phyloP scores from a whole-genome alignment of 2,329 filamentous ascomycete genomes.

The Aspergillus novoparasiticus region DNA sequence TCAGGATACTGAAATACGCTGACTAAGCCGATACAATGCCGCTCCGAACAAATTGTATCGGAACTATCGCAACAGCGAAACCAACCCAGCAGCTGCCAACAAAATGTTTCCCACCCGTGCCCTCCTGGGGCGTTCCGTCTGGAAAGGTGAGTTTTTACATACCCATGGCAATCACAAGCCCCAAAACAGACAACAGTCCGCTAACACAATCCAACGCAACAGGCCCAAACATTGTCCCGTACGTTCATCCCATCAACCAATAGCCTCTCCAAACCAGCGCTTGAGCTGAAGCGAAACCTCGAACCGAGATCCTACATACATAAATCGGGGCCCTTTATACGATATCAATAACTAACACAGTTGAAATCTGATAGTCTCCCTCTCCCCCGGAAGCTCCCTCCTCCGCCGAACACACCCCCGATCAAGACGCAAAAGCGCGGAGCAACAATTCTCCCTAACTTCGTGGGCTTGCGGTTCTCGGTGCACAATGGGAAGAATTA shows the following conservation, averaged over 20 bases:
- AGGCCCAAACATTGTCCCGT: slow-evolving; percentile 74
- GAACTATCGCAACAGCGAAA: slow-evolving; percentile 15
- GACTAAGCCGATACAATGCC: slow-evolving; percentile 7
- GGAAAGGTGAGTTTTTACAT: slow-evolving; percentile 68
- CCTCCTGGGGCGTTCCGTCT: slow-evolving; percentile 75
- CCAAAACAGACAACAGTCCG: background rate
- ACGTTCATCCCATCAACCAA: slow-evolving; percentile 41
- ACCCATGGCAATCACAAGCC: background rate
- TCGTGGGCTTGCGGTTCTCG: slow-evolving; percentile 86
- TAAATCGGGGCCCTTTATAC: background rate
- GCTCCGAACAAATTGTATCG: slow-evolving; percentile 9
- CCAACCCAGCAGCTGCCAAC: slow-evolving; percentile 23
- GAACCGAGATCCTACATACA: background rate
- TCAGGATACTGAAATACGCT: background rate
- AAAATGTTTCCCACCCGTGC: slow-evolving; percentile 70
- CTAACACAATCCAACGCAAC: slow-evolving; percentile 5
- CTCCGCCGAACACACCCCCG: slow-evolving; percentile 67
- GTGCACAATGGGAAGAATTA: slow-evolving; percentile 92
- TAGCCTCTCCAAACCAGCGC: background rate
- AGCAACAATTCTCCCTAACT: slow-evolving; percentile 88
- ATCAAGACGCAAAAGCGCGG: slow-evolving; percentile 85
- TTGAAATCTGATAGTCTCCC: slow-evolving; percentile 33
- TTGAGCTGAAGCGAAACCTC: background rate
- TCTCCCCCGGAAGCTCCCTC: slow-evolving; percentile 44
- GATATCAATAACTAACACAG: slow-evolving; percentile 7